Evolutionary conservation across 2,329 filamentous ascomycete species (phyloP), one percentile per base, ranked within the genome.

Genomic region (Scedosporium boydii): DNA sequence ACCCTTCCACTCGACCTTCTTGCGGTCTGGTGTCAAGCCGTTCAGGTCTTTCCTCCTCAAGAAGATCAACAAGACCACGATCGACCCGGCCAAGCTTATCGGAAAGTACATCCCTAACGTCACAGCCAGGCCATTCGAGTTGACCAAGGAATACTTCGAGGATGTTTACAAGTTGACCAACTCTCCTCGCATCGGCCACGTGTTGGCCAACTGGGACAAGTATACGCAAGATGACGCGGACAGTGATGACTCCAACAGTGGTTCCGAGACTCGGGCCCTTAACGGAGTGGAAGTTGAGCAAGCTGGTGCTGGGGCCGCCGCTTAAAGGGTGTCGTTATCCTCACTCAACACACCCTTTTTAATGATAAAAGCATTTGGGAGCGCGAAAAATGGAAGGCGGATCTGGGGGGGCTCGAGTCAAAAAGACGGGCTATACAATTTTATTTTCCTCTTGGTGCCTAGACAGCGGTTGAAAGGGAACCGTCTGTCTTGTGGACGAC

Each of bases 91-190:
- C 74, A 98, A 98, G 83, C 80, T 99, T 71, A 84, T 99, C 68
- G 95, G 95, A 71, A 99, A 99, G 79, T 99, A 99, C 79, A 98
- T 99, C 68, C 95, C 95, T 69, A 99, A 99, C 77, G 96, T 99
- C 68, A 99, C 95, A 62, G 95, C 95, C 63, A 88, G 88, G 77
- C 95, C 95, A 16, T 99, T 99, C 74, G 91, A 92, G 75, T 82
- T 99, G 67, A 96, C 92, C 62, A 96, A 93, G 83, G 95, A 98
- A 80, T 99, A 99, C 80, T 99, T 99, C 77, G 93, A 99, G 83
- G 95, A 98, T 72, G 96, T 99, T 59, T 98, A 98, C 80, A 86
- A 87, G 70, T 78, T 99, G 73, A 99, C 95, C 62, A 97, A 96
- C 78, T 87, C 84, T 64, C 85, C 85, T 67, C 84, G 88, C 76